Conservation (phyloP, 257 asterid species). For the Primulina eburnea region DNA sequence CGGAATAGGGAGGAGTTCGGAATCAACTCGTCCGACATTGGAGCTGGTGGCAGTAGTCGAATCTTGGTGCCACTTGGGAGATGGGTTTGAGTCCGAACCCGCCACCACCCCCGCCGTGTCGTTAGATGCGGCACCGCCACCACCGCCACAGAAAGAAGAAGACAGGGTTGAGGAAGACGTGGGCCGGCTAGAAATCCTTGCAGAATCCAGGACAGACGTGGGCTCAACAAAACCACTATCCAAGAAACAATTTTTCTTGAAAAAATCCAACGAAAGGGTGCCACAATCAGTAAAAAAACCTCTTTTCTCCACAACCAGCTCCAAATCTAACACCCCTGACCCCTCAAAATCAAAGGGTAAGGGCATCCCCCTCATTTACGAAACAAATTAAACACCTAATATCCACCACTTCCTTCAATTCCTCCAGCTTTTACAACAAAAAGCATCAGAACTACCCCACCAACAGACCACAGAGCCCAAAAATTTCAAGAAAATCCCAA, state of each 20-base stretch:
- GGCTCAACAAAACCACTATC: conserved; percentile 49
- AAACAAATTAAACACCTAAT: conserved; percentile 32
- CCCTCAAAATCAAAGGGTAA: conserved; percentile 89
- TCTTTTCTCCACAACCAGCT: conserved; percentile 30
- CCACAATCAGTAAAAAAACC: conserved; percentile 23
- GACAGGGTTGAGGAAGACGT: conserved; percentile 84
- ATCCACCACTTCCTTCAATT: conserved; percentile 20
- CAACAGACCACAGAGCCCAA: neutral
- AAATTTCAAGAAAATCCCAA: neutral
- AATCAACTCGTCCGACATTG: conserved; percentile 55
- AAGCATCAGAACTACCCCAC: neutral
- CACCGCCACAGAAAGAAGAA: conserved; percentile 62
- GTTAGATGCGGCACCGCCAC: conserved; percentile 50
- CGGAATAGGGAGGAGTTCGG: conserved; percentile 54
- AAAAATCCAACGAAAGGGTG: conserved; percentile 20
- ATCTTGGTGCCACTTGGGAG: conserved; percentile 79
- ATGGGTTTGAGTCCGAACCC: conserved; percentile 57
- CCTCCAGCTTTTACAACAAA: conserved; percentile 26
- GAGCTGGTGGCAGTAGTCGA: conserved; percentile 76
- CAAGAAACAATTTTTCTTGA: conserved; percentile 32
- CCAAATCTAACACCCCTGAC: conserved; percentile 75
- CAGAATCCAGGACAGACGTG: conserved; percentile 85
- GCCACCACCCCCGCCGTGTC: conserved; percentile 84
- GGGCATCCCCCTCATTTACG: conserved; percentile 94
- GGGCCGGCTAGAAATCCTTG: conserved; percentile 60